Conservation (phyloP, 139 green algal genomes). For the Pycnococcus provasolii region DNA sequence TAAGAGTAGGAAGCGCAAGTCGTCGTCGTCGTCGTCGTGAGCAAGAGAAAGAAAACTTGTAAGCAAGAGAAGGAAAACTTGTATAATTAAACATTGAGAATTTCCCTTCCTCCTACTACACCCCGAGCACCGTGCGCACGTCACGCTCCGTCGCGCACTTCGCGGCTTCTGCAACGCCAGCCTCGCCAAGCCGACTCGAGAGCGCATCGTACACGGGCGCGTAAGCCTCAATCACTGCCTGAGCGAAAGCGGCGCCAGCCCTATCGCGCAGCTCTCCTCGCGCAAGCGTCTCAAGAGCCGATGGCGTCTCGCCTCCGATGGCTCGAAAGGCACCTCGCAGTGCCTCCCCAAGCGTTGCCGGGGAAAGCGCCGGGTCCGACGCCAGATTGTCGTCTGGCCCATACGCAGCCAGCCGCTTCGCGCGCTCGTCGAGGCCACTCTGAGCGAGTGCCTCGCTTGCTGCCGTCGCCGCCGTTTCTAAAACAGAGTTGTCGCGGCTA, state of each 20-base stretch:
- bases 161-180: no score
- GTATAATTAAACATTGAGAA: no score
- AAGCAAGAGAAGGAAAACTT: no score
- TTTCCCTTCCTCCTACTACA: no score
- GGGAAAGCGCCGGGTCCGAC: background rate
- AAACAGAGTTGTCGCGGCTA: background rate
- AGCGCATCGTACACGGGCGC: slow-evolving; percentile 12
- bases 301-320: background rate
- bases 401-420: background rate
- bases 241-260: background rate
- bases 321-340: slow-evolving; percentile 4
- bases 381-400: background rate
- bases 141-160: no score
- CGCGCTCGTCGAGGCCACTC: background rate
- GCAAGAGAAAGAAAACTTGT: no score
- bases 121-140: no score
- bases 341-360: background rate
- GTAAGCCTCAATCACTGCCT: slow-evolving; percentile 9
- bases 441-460: slow-evolving; percentile 13
- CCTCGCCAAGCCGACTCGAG: no score
- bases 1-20: no score
- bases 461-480: background rate
- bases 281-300: background rate
- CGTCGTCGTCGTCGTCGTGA: no score
- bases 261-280: background rate